A percentile compares a stretch with the other conserved stretches of the same genome.
These are phyloP conservation scores for Apophysomyces elegans DNA, from an alignment of 371 early-diverging fungal species.

Conservation along the genomic window DNA sequence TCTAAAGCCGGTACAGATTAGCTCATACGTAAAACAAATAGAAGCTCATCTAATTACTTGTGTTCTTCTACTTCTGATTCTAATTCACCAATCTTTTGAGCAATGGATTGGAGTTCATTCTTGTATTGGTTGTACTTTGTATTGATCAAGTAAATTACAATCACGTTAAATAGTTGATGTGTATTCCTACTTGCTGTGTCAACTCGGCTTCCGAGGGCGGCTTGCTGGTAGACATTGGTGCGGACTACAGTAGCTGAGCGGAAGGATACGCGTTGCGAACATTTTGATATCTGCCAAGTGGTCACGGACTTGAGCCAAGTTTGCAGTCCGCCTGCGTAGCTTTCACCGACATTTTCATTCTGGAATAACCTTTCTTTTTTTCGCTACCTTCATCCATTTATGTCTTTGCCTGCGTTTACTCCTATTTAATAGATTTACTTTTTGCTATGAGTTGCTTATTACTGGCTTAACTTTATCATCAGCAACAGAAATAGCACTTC, in stretches of 20 bases:
- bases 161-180: neutral
- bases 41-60: conserved; percentile 55
- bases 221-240: conserved; percentile 29
- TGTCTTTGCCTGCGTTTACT: too few relatives aligned
- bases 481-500: too few relatives aligned
- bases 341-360: too few relatives aligned
- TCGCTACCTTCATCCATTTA: too few relatives aligned
- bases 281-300: neutral
- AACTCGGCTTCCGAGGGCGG: conserved; percentile 53
- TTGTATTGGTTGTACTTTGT: conserved; percentile 80
- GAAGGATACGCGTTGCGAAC: conserved; percentile 2
- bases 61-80: conserved; percentile 96
- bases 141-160: neutral
- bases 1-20: conserved; percentile 39
- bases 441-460: too few relatives aligned
- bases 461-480: too few relatives aligned
- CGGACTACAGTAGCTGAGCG: too few relatives aligned
- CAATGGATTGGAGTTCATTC: conserved; percentile 83
- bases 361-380: too few relatives aligned
- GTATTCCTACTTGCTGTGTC: conserved; percentile 42
- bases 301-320: neutral
- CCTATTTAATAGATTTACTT: too few relatives aligned
- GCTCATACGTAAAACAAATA: neutral
- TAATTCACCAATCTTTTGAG: conserved; percentile 92
- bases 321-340: neutral